phyloP scores from a whole-genome alignment of 192 early-diverging fungal genomes.

The Chytriomyces sp. region DNA sequence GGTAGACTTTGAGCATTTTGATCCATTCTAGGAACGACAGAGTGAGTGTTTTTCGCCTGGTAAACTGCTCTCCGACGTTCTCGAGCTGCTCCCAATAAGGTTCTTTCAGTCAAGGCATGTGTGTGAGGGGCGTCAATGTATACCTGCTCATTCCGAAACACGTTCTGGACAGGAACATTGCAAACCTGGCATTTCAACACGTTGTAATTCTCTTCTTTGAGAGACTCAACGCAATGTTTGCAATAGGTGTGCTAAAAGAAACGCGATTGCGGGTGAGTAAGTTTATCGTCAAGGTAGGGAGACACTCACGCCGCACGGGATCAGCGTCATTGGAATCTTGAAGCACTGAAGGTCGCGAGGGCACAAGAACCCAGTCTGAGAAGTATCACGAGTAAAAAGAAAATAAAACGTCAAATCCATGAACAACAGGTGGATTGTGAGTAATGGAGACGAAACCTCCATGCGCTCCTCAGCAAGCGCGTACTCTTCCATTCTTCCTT shows the following conservation, averaged over 20 bases:
- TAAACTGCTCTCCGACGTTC: constrained; percentile 55
- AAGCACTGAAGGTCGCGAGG: constrained; percentile 56
- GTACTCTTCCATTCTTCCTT: constrained; percentile 58
- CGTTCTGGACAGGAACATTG: constrained; percentile 37
- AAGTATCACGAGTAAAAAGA: not conserved
- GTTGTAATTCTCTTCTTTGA: constrained; percentile 63
- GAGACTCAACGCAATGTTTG: constrained; percentile 48
- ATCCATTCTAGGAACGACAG: constrained; percentile 57
- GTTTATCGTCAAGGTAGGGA: not conserved
- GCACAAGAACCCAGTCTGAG: constrained; percentile 63
- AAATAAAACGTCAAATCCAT: not conserved
- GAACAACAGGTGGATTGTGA: not conserved
- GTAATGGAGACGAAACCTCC: constrained; percentile 39
- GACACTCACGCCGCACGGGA: constrained; percentile 55
- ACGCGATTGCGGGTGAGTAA: not conserved
- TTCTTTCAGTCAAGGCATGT: too few relatives aligned
- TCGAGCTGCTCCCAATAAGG: constrained; percentile 40
- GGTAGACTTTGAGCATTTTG: constrained; percentile 49
- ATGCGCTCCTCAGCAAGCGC: constrained; percentile 59
- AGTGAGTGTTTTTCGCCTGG: constrained; percentile 50
- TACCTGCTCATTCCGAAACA: constrained; percentile 55
- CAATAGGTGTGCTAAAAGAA: constrained; percentile 59
- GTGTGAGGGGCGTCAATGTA: too few relatives aligned
- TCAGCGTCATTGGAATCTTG: constrained; percentile 55
- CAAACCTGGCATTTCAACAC: constrained; percentile 52